These are phyloP conservation scores for Manihot esculenta DNA, from an alignment of 441 rosid species.

Conservation along the genomic window DNA sequence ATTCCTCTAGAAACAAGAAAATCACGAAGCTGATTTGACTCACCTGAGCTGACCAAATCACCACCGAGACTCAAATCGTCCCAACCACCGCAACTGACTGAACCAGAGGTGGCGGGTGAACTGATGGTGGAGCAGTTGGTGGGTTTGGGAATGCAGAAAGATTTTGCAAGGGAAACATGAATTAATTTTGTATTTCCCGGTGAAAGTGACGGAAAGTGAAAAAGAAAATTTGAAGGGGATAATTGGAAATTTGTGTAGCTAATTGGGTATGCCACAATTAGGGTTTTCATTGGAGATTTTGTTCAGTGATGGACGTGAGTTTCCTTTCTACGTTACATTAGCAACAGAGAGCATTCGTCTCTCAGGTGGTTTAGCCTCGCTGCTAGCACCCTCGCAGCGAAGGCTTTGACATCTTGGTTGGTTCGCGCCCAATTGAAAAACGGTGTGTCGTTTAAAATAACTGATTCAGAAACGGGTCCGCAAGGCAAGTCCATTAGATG, in stretches of 20 bases:
- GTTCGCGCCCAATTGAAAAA: too few relatives aligned
- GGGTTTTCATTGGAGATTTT: slow-evolving; percentile 33
- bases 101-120: slow-evolving; percentile 22
- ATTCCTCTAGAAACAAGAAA: slow-evolving; percentile 52
- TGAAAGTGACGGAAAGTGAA: slow-evolving; percentile 31
- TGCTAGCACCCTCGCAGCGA: too few relatives aligned
- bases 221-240: slow-evolving; percentile 27
- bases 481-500: too few relatives aligned
- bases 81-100: slow-evolving; percentile 58
- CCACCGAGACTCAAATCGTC: slow-evolving; percentile 37
- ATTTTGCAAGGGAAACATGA: slow-evolving; percentile 22
- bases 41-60: slow-evolving; percentile 37
- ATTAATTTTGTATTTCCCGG: slow-evolving; percentile 19
- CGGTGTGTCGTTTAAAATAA: too few relatives aligned
- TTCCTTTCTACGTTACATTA: neutral
- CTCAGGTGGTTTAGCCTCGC: neutral
- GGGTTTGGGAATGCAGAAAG: slow-evolving; percentile 7
- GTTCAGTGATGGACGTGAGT: neutral
- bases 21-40: slow-evolving; percentile 40
- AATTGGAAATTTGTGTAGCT: slow-evolving; percentile 18
- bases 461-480: too few relatives aligned
- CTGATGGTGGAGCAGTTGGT: slow-evolving; percentile 15
- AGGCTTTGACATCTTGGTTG: too few relatives aligned
- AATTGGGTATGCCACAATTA: slow-evolving; percentile 20
- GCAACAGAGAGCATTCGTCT: neutral